phyloP scores from a whole-genome alignment of 2,329 filamentous ascomycete species.

The Aspergillus fischeri region DNA sequence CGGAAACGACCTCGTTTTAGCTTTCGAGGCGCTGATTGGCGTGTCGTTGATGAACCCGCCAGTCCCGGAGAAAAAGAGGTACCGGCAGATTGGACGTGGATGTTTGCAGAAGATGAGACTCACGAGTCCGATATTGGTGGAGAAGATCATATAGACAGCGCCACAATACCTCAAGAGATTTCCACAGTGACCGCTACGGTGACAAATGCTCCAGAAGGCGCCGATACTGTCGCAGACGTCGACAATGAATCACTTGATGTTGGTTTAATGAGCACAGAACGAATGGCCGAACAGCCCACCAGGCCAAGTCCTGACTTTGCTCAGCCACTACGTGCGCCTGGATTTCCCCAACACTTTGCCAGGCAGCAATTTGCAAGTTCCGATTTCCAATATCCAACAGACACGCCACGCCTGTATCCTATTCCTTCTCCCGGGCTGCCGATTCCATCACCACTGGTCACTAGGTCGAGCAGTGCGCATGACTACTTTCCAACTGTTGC shows the following conservation, averaged over 20 bases:
- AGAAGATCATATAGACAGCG: constrained; percentile 5
- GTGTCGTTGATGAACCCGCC: constrained; percentile 65
- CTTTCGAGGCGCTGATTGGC: constrained; percentile 66
- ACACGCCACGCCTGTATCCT: constrained; percentile 37
- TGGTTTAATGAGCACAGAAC: constrained; percentile 2
- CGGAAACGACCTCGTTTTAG: constrained; percentile 69
- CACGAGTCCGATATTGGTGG: constrained; percentile 7
- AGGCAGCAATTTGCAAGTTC: constrained; percentile 1
- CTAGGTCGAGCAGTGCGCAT: constrained; percentile 19
- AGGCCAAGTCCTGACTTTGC: constrained; percentile 4
- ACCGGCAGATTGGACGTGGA: constrained; percentile 25
- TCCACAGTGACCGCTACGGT: background rate
- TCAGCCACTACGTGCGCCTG: background rate
- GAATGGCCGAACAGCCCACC: background rate
- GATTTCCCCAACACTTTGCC: background rate
- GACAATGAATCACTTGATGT: constrained; percentile 6
- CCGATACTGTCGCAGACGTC: background rate
- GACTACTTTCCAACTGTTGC: constrained; percentile 30
- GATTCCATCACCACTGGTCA: constrained; percentile 36
- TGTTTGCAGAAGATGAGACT: constrained; percentile 21
- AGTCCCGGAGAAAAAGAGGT: constrained; percentile 57
- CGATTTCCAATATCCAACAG: constrained; percentile 20
- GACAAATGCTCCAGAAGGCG: background rate
- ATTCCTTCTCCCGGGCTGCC: constrained; percentile 38
- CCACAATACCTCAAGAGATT: constrained; percentile 4